These are phyloP conservation scores for Musa schizocarpa DNA, from an alignment of 176 grass and related monocot species.

Conservation along the genomic window DNA sequence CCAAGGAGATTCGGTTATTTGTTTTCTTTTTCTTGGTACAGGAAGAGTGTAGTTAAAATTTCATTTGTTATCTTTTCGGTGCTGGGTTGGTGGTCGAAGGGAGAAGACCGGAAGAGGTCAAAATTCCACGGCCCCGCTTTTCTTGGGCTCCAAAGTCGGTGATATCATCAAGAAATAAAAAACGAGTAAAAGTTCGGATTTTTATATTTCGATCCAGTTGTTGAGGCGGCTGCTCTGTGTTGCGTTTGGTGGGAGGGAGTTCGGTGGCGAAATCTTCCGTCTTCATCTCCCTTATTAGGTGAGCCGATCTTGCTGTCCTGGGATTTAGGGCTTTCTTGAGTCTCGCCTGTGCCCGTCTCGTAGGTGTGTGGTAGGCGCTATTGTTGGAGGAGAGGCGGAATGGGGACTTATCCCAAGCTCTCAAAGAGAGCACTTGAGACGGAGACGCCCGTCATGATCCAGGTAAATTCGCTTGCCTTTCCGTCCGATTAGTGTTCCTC, in stretches of 20 bases:
- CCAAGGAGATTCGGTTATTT: too few relatives aligned
- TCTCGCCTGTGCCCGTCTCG: neutral
- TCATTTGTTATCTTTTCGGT: neutral
- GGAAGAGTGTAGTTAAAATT: neutral
- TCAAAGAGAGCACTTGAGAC: slow-evolving; percentile 66
- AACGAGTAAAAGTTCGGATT: neutral
- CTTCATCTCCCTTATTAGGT: neutral
- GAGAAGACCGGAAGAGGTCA: neutral
- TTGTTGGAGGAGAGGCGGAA: slow-evolving; percentile 26
- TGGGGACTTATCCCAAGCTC: slow-evolving; percentile 53
- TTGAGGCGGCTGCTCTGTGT: neutral
- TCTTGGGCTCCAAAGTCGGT: neutral
- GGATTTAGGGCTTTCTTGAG: neutral
- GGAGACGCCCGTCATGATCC: slow-evolving; percentile 85
- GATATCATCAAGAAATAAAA: neutral
- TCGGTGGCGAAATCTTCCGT: neutral
- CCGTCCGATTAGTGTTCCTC: slow-evolving; percentile 3
- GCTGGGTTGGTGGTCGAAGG: neutral
- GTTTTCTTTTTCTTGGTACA: too few relatives aligned
- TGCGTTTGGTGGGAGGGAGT: neutral
- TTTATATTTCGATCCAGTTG: neutral
- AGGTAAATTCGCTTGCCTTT: slow-evolving; percentile 35
- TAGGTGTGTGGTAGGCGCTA: neutral
- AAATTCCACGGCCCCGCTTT: neutral
- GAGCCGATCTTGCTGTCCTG: neutral